Evolutionary conservation across 2,329 filamentous ascomycete species (phyloP).

Genomic region (Colletotrichum sp.): DNA sequence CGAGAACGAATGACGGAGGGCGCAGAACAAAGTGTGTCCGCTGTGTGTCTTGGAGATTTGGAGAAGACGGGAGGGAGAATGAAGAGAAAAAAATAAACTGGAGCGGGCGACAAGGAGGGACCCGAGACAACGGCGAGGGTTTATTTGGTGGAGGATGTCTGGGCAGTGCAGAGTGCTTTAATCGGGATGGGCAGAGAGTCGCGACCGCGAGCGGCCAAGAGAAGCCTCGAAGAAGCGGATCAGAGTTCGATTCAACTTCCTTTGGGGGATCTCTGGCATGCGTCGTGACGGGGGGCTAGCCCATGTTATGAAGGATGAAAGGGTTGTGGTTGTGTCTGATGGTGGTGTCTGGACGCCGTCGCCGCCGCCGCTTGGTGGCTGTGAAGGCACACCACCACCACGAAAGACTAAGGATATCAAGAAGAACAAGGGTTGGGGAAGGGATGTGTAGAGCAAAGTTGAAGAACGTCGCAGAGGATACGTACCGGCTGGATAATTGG

Average conservation of each 20-base stretch:
- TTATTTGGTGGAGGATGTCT: conserved; percentile 6
- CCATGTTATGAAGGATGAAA: conserved; percentile 2
- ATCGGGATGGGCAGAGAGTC: neutral
- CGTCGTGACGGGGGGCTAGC: neutral
- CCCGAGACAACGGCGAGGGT: conserved; percentile 16
- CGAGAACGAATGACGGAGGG: neutral
- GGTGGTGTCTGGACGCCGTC: neutral
- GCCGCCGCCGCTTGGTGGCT: neutral
- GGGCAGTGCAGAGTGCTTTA: neutral
- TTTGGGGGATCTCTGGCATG: neutral
- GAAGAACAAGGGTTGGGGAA: neutral
- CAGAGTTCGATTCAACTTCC: neutral
- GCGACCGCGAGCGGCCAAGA: conserved; percentile 6
- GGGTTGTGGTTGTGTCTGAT: conserved; percentile 1
- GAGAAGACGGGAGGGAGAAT: neutral
- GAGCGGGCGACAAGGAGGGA: conserved; percentile 5
- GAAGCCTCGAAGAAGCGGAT: neutral
- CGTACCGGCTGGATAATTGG: neutral
- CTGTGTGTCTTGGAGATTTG: neutral
- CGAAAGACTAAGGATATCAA: neutral
- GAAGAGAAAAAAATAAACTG: neutral
- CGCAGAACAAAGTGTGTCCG: neutral
- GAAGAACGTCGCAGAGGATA: neutral
- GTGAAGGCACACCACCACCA: neutral
- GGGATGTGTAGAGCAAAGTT: neutral